These are phyloP conservation scores for Eustoma russellianum DNA, from an alignment of 257 asterid genomes.

Conservation along the genomic window DNA sequence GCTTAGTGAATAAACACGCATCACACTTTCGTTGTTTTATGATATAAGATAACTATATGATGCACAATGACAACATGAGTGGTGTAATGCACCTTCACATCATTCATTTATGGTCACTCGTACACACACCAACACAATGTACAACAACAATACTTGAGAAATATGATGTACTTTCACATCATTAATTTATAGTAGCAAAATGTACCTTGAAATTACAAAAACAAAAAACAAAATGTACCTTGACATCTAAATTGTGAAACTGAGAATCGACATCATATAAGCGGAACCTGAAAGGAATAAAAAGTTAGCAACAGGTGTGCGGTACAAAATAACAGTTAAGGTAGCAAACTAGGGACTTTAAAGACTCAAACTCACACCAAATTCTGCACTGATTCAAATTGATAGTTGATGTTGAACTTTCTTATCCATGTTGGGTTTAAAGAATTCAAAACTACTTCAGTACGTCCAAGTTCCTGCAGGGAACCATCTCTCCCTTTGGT, in stretches of 20 bases:
- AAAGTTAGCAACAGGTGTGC: constrained; percentile 18
- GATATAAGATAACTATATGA: no score
- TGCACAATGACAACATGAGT: no score
- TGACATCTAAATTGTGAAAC: constrained; percentile 62
- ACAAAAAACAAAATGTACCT: constrained; percentile 53
- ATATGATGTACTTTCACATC: no score
- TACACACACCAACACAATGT: no score
- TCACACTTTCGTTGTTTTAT: no score
- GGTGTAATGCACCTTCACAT: no score
- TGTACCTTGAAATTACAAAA: no score
- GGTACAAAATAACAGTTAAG: constrained; percentile 10
- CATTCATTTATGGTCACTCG: no score
- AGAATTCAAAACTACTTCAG: constrained; percentile 90
- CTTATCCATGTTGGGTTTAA: constrained; percentile 85
- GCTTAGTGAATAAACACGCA: no score
- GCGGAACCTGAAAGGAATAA: constrained; percentile 56
- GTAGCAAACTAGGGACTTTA: constrained; percentile 12
- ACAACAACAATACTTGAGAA: no score
- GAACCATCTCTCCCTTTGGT: constrained; percentile 64
- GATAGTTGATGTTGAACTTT: constrained; percentile 62
- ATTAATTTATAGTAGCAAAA: no score
- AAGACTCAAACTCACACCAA: constrained; percentile 74
- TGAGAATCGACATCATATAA: constrained; percentile 86
- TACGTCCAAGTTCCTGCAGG: constrained; percentile 85
- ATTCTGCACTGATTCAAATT: constrained; percentile 86